Evolutionary conservation across 2,329 filamentous ascomycete genomes (phyloP), one percentile per base, ranked within the genome.

Genomic region (Nemania sp.): DNA sequence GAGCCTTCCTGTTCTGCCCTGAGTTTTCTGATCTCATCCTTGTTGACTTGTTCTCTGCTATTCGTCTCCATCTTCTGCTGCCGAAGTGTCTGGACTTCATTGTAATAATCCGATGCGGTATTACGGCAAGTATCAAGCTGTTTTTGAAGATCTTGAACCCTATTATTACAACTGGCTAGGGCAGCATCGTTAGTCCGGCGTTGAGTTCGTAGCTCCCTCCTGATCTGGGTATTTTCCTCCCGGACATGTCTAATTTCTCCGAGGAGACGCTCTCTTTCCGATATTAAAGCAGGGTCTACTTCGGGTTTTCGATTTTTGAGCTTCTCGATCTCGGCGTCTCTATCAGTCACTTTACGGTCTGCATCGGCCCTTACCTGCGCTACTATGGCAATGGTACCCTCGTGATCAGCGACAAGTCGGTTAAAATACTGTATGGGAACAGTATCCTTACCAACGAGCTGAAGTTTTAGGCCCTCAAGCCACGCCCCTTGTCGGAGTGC

Each of bases 351-450:
- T 41, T 20, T 41, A 8, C 38, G 52, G 7, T 57, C 41, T 24
- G 55, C 57, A 0, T 29, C 20, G 0, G 62, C 59, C 26, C 68
- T 54, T 22, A 45, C 70, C 10, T 47, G 20, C n/a, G 72, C 62
- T 24, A 74, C 43, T 43, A 52, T 69, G 0, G 43, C 20, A 43
- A 75, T 68, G 2, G 38, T 56, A 0, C 20, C 6, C 54, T 76
- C 75, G 29, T 75, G 54, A 29, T 77, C 68, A 5, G 63, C 64
- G 3, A 66, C 71, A 18, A 77, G 62, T 6, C 72, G 72, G 53
- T 76, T 76, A 49, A 75, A 76, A 45, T 64, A 68, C 4, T 67
- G 68, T 1, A 76, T 72, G 2, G 74, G 72, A 4, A 73, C 72
- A 1, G 49, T 13, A 1, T 60, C 55, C 41, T 72, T 54, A 0